Evolutionary conservation across 2,329 filamentous ascomycete genomes (phyloP), one percentile per base, ranked within the genome.

Genomic region (Colletotrichum sp.): DNA sequence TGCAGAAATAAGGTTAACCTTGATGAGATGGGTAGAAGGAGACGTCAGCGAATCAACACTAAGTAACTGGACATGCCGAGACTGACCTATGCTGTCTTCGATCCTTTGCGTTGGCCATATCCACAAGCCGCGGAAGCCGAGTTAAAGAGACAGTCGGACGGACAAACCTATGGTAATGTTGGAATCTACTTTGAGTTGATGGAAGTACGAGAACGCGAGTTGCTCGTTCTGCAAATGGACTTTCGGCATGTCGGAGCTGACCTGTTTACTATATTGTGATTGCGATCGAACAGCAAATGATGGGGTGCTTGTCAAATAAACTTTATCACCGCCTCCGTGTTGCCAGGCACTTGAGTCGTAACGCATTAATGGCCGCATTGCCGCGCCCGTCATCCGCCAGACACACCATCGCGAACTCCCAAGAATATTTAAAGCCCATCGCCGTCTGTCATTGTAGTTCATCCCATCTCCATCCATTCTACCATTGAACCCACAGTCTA

Each of bases 221-320:
- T 52, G n/a, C 43, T 52, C 43, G 43, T 52, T 52, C 6, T 52
- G n/a, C 2, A 13, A 3, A 52, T 22, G n/a, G n/a, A 7, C 10
- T 52, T 52, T 22, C n/a, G 43, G 43, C n/a, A 22, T 52, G 43
- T 25, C 10, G 43, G 43, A 52, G 4, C n/a, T 25, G 5, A 3
- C 10, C 43, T 22, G 3, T 13, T 52, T 13, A 22, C 43, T 52
- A 22, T 52, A 52, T 13, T 52, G n/a, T 52, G 43, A 52, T 52
- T 52, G 43, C 4, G 43, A 52, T 52, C 43, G 43, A 52, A 52
- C 43, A 22, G 10, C 4, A 52, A 52, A 52, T 52, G n/a, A 52
- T 13, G 43, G 55, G 55, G 55, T 30, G 3, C 55, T 58, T 58
- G 55, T 58, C 27, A 58, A 58, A 58, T 27, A 58, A 58, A 30